Evolutionary conservation across 2,329 filamentous ascomycete genomes (phyloP).

Genomic region (Akanthomyces lecanii): DNA sequence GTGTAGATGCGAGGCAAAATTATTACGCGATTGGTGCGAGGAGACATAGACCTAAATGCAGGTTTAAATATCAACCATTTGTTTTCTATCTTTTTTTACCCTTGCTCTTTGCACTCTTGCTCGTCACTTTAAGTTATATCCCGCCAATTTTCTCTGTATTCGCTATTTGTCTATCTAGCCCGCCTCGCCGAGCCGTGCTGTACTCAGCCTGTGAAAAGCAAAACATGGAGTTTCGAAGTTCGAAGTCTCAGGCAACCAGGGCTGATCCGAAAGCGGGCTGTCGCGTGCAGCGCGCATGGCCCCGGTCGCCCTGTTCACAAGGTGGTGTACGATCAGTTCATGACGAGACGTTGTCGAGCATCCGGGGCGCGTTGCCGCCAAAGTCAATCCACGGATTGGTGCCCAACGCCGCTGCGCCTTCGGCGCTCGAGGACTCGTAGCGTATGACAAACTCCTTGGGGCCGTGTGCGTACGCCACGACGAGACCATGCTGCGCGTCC

Average conservation of each 20-base stretch:
- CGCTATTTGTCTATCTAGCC: too few species aligned
- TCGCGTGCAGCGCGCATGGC: not conserved
- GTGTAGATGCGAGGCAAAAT: too few species aligned
- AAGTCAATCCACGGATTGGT: not conserved
- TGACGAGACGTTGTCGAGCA: not conserved
- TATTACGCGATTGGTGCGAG: too few species aligned
- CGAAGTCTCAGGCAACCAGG: not conserved
- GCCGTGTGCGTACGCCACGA: not conserved
- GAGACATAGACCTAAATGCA: too few species aligned
- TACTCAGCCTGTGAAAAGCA: too few species aligned
- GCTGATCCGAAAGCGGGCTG: not conserved
- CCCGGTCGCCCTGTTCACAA: not conserved
- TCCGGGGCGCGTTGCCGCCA: not conserved
- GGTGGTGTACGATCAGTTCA: not conserved
- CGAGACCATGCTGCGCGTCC: not conserved
- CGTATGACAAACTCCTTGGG: not conserved
- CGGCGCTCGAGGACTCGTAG: not conserved
- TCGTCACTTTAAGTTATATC: too few species aligned
- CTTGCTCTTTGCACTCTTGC: too few species aligned
- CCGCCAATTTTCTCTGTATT: too few species aligned
- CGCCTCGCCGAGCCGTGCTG: too few species aligned
- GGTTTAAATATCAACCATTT: too few species aligned
- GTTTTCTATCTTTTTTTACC: too few species aligned
- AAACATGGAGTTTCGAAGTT: too few species aligned
- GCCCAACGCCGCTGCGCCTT: not conserved